Base-by-base conservation (phyloP, 768 basidiomycete genomes). In the Cystofilobasidium capitatum region DNA sequence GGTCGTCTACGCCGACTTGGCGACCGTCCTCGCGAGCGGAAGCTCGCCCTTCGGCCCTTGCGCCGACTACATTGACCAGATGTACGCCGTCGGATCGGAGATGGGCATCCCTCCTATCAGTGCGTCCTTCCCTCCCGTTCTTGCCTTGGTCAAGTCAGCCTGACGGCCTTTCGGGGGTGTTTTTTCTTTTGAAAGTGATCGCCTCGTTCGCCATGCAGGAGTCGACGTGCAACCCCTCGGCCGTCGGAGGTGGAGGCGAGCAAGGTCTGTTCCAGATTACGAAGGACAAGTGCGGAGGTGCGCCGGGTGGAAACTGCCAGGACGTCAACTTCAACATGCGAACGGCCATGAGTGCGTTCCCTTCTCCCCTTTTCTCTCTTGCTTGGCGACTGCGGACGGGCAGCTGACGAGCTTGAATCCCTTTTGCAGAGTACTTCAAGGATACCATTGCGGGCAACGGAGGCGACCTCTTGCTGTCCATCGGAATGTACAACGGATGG, bases 121-220 rank as follows among this genome's bases (percentile, higher is more conserved):
- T 65, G 40, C 24, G 64, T 42, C 44, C 9, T 22, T 54, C 44
- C 24, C 12, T 33, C 14, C 57, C 31, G 29, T 55, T 26, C 16
- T 12, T 17, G 9, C 24, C 12, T 1, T 20, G n/a, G n/a, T n/a
- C n/a, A n/a, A n/a, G n/a, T n/a, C n/a, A n/a, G n/a, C n/a, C n/a
- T n/a, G n/a, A n/a, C n/a, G n/a, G n/a, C n/a, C n/a, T n/a, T n/a
- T n/a, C n/a, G n/a, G n/a, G n/a, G n/a, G 42, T 22, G 22, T 44
- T 44, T 22, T 49, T 49, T 49, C 47, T 9, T 6, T 24, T 49
- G 42, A 44, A 35, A 59, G 57, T 93, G 71, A 76, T 93, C 42
- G 91, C 90, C 2, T 82, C 89, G 0, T 86, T 94, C 71, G 89
- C 90, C 37, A 86, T 94, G 86, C 90, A 93, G 75, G 92, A 94